phyloP scores from a whole-genome alignment of 2,329 filamentous ascomycete genomes.

The Claviceps sp. region DNA sequence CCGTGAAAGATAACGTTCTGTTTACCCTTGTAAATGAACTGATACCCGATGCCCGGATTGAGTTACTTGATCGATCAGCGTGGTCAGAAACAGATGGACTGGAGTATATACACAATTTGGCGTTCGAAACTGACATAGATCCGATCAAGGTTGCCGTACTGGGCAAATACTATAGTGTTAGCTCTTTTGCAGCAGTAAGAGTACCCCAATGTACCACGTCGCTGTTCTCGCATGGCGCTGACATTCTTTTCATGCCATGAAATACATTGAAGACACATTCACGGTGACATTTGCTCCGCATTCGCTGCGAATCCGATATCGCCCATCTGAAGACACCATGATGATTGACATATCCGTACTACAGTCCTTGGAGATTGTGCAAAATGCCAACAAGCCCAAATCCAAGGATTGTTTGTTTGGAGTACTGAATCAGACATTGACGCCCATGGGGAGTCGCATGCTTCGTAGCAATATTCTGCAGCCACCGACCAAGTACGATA shows the following conservation, averaged over 20 bases:
- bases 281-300: conserved; percentile 37
- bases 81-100: conserved; percentile 73
- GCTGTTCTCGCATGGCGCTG: neutral
- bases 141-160: conserved; percentile 65
- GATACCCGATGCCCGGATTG: conserved; percentile 17
- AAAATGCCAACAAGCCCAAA: conserved; percentile 66
- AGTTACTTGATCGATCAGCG: conserved; percentile 57
- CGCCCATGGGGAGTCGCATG: conserved; percentile 77
- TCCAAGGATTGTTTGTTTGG: conserved; percentile 78
- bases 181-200: conserved; percentile 72
- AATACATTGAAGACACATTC: conserved; percentile 63
- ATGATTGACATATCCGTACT: conserved; percentile 89
- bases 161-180: conserved; percentile 78
- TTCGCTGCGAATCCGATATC: conserved; percentile 60
- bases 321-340: conserved; percentile 84
- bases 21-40: conserved; percentile 57
- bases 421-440: conserved; percentile 70
- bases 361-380: conserved; percentile 74
- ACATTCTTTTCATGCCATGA: conserved; percentile 48
- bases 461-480: conserved; percentile 80
- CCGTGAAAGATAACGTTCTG: conserved; percentile 58
- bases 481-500: conserved; percentile 57
- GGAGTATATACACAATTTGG: conserved; percentile 66
- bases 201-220: neutral
- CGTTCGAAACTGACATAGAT: conserved; percentile 67